Evolutionary conservation across 2,329 filamentous ascomycete species (phyloP).

Genomic region (Ceratocystis huliohia): DNA sequence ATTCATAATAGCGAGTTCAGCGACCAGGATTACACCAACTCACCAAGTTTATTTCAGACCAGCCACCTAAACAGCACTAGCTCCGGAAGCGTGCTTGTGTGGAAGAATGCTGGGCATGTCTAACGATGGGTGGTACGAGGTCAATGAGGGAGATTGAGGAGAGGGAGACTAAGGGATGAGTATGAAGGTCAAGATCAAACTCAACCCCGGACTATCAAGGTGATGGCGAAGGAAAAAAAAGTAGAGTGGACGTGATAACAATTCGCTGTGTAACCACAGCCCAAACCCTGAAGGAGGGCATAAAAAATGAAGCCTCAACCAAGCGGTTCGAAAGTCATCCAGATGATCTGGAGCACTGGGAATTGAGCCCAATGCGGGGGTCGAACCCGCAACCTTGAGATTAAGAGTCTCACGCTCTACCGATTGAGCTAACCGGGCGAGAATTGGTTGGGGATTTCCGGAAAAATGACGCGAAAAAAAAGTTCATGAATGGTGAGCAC

Average conservation of each 20-base stretch:
- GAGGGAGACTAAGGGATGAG: no score
- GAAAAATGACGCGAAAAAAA: no score
- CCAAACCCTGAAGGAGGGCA: no score
- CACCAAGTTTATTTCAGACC: background rate
- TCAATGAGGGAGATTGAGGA: background rate
- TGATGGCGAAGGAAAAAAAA: no score
- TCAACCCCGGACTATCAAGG: no score
- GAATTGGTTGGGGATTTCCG: no score
- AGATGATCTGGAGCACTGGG: slow-evolving; percentile 21
- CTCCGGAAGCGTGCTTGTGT: background rate
- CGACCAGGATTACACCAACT: background rate
- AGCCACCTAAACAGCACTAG: background rate
- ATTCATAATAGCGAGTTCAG: background rate
- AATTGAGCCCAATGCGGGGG: slow-evolving; percentile 27
- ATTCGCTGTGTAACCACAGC: no score
- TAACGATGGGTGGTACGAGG: background rate
- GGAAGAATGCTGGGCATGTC: background rate
- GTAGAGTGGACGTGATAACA: no score
- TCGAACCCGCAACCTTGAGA: slow-evolving; percentile 34
- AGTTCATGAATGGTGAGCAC: no score
- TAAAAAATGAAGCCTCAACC: no score
- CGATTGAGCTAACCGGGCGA: slow-evolving; percentile 52
- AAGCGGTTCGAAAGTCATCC: slow-evolving; percentile 11
- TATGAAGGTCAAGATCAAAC: no score
- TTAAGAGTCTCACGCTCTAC: slow-evolving; percentile 63